A percentile compares a stretch with the other conserved stretches of the same genome.
These are phyloP conservation scores for Euphorbia tirucalli DNA, from an alignment of 345 rosid species.

Conservation along the genomic window DNA sequence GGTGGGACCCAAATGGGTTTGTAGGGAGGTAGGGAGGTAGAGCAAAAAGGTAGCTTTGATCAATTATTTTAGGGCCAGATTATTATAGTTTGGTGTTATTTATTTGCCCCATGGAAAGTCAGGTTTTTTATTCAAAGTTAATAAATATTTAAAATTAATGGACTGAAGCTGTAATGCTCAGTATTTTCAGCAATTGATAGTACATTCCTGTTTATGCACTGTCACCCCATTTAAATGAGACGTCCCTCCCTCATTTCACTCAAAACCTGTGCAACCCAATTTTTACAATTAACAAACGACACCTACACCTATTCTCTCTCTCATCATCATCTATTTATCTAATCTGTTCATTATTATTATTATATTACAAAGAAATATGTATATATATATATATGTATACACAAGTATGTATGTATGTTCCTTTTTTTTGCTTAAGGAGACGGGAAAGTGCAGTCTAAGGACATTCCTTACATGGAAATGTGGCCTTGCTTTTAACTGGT, in stretches of 20 bases:
- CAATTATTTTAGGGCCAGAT: constrained; percentile 12
- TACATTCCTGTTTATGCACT: constrained; percentile 35
- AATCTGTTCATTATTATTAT: too few species aligned
- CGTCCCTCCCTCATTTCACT: constrained; percentile 29
- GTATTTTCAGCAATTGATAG: constrained; percentile 17
- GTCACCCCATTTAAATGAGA: constrained; percentile 28
- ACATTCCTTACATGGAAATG: constrained; percentile 39
- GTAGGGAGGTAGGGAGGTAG: constrained; percentile 8
- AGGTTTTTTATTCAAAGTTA: too few species aligned
- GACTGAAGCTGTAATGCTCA: constrained; percentile 23
- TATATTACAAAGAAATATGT: too few species aligned
- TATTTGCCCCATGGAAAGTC: constrained; percentile 20
- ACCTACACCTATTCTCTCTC: too few species aligned
- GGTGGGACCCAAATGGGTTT: constrained; percentile 12
- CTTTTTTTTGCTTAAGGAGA: too few species aligned
- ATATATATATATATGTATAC: too few species aligned
- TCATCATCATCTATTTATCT: too few species aligned
- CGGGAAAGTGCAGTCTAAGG: too few species aligned
- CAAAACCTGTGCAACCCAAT: too few species aligned
- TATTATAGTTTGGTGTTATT: constrained; percentile 18
- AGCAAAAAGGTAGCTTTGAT: constrained; percentile 22
- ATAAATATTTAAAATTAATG: constrained; percentile 36
- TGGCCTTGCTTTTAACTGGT: constrained; percentile 28
- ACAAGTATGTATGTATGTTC: background rate
- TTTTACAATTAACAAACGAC: too few species aligned